A percentile compares a stretch with the other conserved stretches of the same genome.
Conservation (phyloP, 1,284 basidiomycete species). For the Ustilago crameri region DNA sequence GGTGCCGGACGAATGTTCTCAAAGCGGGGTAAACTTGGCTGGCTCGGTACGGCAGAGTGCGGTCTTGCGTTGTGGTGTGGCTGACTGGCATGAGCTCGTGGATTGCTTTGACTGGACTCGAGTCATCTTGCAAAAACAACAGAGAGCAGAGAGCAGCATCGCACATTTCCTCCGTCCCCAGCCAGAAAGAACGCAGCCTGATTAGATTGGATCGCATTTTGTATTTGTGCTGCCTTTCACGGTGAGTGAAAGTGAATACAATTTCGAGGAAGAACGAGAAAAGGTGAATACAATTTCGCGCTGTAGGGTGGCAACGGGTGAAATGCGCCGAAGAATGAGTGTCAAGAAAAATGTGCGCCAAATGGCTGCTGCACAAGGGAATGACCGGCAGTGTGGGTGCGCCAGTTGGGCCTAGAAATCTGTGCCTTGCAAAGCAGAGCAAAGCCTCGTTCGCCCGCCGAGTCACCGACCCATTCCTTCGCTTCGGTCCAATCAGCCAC, state of each 20-base stretch:
- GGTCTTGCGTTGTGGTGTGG: background rate
- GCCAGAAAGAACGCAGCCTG: no score
- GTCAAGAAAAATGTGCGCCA: background rate
- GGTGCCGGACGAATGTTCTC: no score
- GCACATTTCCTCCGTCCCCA: no score
- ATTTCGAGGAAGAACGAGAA: background rate
- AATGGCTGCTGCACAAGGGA: no score
- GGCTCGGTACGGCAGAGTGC: background rate
- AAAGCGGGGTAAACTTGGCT: no score
- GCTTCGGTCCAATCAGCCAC: background rate
- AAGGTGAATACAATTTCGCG: no score
- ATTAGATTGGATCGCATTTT: no score
- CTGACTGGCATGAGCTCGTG: background rate
- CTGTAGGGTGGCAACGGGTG: conserved; percentile 2
- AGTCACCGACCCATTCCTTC: conserved; percentile 13
- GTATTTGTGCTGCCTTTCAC: conserved; percentile 12
- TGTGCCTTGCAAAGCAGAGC: no score
- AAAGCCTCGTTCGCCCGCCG: conserved; percentile 3
- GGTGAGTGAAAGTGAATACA: background rate
- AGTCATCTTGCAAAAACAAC: no score
- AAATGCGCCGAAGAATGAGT: conserved; percentile 8
- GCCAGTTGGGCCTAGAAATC: background rate
- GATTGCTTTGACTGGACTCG: no score
- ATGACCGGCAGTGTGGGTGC: no score
- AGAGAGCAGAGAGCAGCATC: no score